Base-by-base conservation (phyloP, 805 yeast genomes). In the Kurtzmaniella cleridarum region DNA sequence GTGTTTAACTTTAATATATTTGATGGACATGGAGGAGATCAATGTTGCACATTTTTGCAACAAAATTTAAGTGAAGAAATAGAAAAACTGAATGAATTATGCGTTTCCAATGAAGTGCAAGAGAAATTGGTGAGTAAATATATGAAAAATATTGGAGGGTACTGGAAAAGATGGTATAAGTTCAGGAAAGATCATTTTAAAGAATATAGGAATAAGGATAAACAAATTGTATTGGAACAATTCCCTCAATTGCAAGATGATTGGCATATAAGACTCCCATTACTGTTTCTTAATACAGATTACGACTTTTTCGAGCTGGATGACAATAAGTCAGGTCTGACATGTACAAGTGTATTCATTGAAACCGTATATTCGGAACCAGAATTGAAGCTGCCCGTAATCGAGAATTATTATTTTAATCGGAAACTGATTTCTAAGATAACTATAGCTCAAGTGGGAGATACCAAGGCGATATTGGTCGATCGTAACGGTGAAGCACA, bases 21-120 rank as follows among this genome's bases (percentile, higher is more conserved):
- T 59, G 98, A 93, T 62, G 98, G 98, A 8, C 98, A 93, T 62
- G 98, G 98, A 6, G 95, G 96, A 16, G 71, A 69, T 17, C 80
- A 81, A 39, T 86, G 95, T 50, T 72, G 89, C 34, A 71, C 66
- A 17, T 84, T 73, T 51, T 64, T 90, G 10, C 62, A 71, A 15
- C 59, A 69, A 3, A 66, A 78, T 39, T 66, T 93, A 24, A 47
- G 79, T 71, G 40, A 55, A 53, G 47, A 70, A 58, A 50, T 76
- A 75, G 54, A 95, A 79, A 46, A 50, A 45, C 28, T 69, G 57
- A 36, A 65, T 41, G 53, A 57, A 37, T 51, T 54, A 27, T 36
- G 44, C 5, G 38, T 40, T 16, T 62, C 40, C 59, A 73, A 51
- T 49, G 44, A 43, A 5, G 40, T 48, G 3, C 54, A 68, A 16